phyloP scores from a whole-genome alignment of 2,329 filamentous ascomycete species.

The Plectosphaerella plurivora region DNA sequence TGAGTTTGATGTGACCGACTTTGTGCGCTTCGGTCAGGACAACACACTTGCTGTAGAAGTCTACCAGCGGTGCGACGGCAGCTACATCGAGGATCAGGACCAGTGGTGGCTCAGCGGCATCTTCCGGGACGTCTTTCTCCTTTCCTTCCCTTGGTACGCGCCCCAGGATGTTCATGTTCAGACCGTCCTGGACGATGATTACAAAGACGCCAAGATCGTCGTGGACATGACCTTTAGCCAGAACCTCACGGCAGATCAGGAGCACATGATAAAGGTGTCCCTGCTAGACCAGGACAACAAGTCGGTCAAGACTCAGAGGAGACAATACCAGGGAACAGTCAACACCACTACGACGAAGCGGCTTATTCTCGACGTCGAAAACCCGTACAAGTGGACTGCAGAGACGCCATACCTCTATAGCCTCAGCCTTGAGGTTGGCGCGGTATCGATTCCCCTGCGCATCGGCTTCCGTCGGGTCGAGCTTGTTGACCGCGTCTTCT shows the following conservation, averaged over 20 bases:
- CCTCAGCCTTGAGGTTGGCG: slow-evolving; percentile 31
- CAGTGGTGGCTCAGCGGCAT: slow-evolving; percentile 67
- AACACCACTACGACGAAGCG: background rate
- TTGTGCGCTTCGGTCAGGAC: slow-evolving; percentile 33
- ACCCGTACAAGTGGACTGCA: slow-evolving; percentile 63
- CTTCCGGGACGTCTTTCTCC: slow-evolving; percentile 64
- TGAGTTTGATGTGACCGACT: slow-evolving; percentile 64
- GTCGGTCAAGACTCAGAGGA: too few relatives aligned
- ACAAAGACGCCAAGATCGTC: slow-evolving; percentile 46
- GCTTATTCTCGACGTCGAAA: slow-evolving; percentile 31
- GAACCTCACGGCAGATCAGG: slow-evolving; percentile 15
- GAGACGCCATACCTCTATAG: slow-evolving; percentile 62
- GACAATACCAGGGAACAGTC: too few relatives aligned
- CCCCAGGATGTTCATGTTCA: slow-evolving; percentile 54
- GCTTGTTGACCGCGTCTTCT: slow-evolving; percentile 55
- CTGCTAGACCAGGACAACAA: too few relatives aligned
- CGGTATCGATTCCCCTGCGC: slow-evolving; percentile 41
- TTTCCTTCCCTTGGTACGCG: slow-evolving; percentile 52
- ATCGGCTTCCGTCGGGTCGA: slow-evolving; percentile 62
- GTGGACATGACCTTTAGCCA: slow-evolving; percentile 38
- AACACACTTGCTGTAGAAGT: slow-evolving; percentile 63
- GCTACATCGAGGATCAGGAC: slow-evolving; percentile 68
- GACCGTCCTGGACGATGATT: slow-evolving; percentile 50
- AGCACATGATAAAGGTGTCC: slow-evolving; percentile 10
- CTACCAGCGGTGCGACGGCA: slow-evolving; percentile 69